Base-by-base conservation (phyloP, 768 basidiomycete genomes). In the Tricholoma bakamatsutake region DNA sequence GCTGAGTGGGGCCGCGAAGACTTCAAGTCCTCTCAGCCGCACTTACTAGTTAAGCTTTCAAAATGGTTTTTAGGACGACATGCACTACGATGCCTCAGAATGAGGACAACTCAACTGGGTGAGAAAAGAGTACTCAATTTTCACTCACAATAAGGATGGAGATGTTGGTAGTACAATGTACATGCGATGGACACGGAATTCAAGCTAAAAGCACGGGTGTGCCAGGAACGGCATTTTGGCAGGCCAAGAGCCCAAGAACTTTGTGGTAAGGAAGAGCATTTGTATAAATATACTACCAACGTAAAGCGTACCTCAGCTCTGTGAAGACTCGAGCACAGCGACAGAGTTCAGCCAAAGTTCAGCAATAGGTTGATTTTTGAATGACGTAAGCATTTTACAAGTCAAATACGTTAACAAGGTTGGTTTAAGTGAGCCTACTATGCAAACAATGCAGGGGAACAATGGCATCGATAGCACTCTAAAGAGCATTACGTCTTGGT, bases 91-190 rank as follows among this genome's bases (percentile, higher is more conserved):
- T 8, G 7, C 1, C 1, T 42, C 17, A 21, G 18, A 1, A 18
- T 39, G 5, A 18, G 17, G 12, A 13, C 11, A 8, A 17, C 40
- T 42, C 6, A n/a, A 4, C 4, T 9, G 18, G 7, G 17, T 18
- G 5, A 21, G 6, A 9, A 42, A 42, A 3, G 12, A 30, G 17
- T 2, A 34, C 33, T 5, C 31, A 50, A n/a, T 50, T 21, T n/a
- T 34, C 49, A 34, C 31, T 31, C 3, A 18, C 10, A 2, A 31
- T 50, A 4, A 31, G 49, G 15, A 50, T 17, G 13, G 49, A 18
- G n/a, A 50, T 50, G 35, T 50, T 50, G 35, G 49, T 50, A 15
- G 49, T 50, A n/a, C n/a, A n/a, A n/a, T n/a, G n/a, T n/a, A 18
- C 49, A 50, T 18, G 49, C 49, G 21, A 21, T 50, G 11, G 31